Evolutionary conservation across 768 basidiomycete species (phyloP).

Genomic region (Rhizopogon salebrosus): DNA sequence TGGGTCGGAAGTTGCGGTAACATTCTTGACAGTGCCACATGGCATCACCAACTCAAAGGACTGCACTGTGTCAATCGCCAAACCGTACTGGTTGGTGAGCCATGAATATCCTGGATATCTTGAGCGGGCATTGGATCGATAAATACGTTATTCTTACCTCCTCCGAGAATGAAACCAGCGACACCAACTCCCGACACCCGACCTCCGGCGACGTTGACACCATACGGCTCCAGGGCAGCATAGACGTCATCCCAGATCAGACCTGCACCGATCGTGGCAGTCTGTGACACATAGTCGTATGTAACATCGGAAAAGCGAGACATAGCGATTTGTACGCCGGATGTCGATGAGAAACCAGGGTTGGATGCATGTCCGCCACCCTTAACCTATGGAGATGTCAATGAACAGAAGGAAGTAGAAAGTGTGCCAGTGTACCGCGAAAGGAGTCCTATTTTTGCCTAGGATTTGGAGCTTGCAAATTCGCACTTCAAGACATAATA

Average conservation of each 20-base stretch:
- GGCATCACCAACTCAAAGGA: conserved; percentile 55
- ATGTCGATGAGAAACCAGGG: conserved; percentile 50
- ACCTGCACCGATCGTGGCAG: conserved; percentile 35
- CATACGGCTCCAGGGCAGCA: conserved; percentile 34
- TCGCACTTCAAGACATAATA: neutral
- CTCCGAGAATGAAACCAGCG: conserved; percentile 49
- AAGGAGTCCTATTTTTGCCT: conserved; percentile 38
- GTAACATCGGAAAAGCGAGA: conserved; percentile 37
- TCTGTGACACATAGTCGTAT: conserved; percentile 34
- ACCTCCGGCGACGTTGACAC: conserved; percentile 53
- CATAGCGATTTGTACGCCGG: conserved; percentile 54
- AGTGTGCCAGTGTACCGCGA: conserved; percentile 9
- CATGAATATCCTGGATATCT: conserved; percentile 46
- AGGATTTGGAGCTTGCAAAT: conserved; percentile 8
- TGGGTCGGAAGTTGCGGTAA: conserved; percentile 24
- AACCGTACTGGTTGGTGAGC: conserved; percentile 52
- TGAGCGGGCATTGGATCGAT: conserved; percentile 11
- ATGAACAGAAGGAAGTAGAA: conserved; percentile 18
- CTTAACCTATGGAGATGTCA: conserved; percentile 37
- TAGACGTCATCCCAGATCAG: conserved; percentile 67
- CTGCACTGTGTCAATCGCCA: conserved; percentile 46
- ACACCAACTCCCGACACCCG: conserved; percentile 52
- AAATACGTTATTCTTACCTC: conserved; percentile 33
- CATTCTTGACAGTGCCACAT: conserved; percentile 34
- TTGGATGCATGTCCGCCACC: conserved; percentile 53